Conservation (phyloP, 2,329 filamentous ascomycete species). For the Emergomyces orientalis region DNA sequence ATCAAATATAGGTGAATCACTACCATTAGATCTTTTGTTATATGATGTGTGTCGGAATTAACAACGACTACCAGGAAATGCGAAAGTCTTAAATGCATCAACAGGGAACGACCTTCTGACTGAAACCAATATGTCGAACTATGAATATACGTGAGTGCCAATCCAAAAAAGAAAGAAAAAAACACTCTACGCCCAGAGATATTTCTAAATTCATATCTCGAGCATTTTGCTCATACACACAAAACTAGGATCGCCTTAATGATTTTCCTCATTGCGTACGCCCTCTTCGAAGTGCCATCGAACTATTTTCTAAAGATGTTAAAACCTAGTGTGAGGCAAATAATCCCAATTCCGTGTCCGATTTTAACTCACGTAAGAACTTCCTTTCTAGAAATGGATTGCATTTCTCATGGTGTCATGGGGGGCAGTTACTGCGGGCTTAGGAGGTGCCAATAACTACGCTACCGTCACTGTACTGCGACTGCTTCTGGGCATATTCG, state of each 20-base stretch:
- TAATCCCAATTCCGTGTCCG: neutral
- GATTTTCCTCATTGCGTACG: conserved; percentile 42
- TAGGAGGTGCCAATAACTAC: conserved; percentile 38
- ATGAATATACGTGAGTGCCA: conserved; percentile 46
- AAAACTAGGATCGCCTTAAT: conserved; percentile 37
- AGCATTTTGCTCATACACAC: conserved; percentile 9
- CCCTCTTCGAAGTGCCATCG: conserved; percentile 43
- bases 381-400: conserved; percentile 36
- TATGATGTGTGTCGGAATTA: neutral
- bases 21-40: neutral
- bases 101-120: conserved; percentile 53
- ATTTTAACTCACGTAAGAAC: neutral
- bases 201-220: neutral
- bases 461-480: conserved; percentile 39
- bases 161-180: no score
- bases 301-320: conserved; percentile 44
- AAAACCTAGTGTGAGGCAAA: conserved; percentile 31
- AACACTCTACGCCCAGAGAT: no score
- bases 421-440: conserved; percentile 41
- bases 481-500: conserved; percentile 42
- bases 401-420: conserved; percentile 44
- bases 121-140: conserved; percentile 52
- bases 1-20: conserved; percentile 51
- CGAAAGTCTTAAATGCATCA: conserved; percentile 55
- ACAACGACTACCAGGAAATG: conserved; percentile 39